Percentiles rank a stretch among this genome's conserved stretches.
Conservation (phyloP, 768 basidiomycete species). For the Vararia minispora region DNA sequence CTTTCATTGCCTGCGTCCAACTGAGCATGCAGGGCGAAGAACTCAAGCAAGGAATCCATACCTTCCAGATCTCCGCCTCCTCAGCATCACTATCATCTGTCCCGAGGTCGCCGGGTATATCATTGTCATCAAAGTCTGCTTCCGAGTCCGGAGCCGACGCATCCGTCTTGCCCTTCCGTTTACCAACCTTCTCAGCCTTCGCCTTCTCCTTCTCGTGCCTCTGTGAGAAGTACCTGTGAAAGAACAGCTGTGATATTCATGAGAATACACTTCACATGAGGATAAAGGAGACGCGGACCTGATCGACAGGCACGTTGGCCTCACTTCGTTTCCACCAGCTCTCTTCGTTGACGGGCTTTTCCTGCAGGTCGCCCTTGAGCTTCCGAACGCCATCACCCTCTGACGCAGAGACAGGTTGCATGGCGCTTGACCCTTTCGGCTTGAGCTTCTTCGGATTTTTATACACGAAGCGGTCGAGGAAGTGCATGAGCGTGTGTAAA, state of each 20-base stretch:
- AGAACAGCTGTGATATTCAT: conserved; percentile 53
- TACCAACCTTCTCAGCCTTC: conserved; percentile 35
- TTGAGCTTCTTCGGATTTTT: conserved; percentile 80
- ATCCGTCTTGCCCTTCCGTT: conserved; percentile 29
- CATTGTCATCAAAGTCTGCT: conserved; percentile 17
- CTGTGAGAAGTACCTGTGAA: conserved; percentile 77
- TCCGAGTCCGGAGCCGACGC: conserved; percentile 25
- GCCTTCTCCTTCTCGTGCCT: conserved; percentile 49
- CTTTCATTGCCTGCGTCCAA: conserved; percentile 71
- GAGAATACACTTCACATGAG: conserved; percentile 1
- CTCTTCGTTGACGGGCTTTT: conserved; percentile 56
- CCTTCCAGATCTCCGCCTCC: conserved; percentile 86
- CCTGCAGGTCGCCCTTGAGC: conserved; percentile 43
- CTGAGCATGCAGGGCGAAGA: conserved; percentile 1
- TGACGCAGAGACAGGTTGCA: conserved; percentile 84
- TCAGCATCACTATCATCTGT: conserved; percentile 36
- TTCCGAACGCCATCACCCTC: conserved; percentile 64
- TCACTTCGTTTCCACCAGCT: conserved; percentile 59
- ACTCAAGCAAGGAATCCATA: conserved; percentile 22
- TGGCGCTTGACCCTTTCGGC: conserved; percentile 74
- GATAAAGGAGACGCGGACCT: conserved; percentile 35
- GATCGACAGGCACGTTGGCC: conserved; percentile 77
- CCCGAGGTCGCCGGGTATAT: conserved; percentile 23
- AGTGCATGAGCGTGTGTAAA: conserved; percentile 86
- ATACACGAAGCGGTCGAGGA: conserved; percentile 95